Evolutionary conservation across 805 yeast genomes (phyloP).

Genomic region (Teunomyces kruisii): DNA sequence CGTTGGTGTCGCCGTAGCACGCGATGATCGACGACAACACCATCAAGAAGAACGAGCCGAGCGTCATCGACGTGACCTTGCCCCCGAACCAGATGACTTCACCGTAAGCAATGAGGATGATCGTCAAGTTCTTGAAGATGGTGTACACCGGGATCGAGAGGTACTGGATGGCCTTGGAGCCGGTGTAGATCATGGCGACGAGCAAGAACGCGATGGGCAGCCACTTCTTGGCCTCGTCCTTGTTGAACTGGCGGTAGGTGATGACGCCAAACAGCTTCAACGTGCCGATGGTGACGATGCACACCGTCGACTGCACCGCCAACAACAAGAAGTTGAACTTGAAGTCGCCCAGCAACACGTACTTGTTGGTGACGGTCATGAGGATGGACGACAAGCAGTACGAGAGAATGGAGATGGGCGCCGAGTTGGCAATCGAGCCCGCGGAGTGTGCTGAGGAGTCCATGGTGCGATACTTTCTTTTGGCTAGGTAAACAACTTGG

Average conservation of each 20-base stretch:
- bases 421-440: conserved; percentile 48
- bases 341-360: conserved; percentile 75
- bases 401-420: conserved; percentile 68
- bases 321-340: conserved; percentile 85
- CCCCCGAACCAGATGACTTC: conserved; percentile 98
- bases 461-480: conserved; percentile 17
- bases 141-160: conserved; percentile 95
- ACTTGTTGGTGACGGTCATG: conserved; percentile 97
- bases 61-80: conserved; percentile 81
- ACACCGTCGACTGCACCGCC: conserved; percentile 85
- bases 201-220: conserved; percentile 87
- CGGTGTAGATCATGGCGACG: conserved; percentile 93
- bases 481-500: conserved; percentile 33
- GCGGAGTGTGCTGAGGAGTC: conserved; percentile 14
- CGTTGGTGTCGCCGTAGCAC: conserved; percentile 74
- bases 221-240: conserved; percentile 92
- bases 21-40: conserved; percentile 96
- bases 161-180: conserved; percentile 90
- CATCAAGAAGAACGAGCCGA: conserved; percentile 87
- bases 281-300: conserved; percentile 69
- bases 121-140: conserved; percentile 95
- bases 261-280: conserved; percentile 74
- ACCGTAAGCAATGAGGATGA: conserved; percentile 95
- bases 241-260: conserved; percentile 82
- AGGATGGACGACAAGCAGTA: conserved; percentile 93